Evolutionary conservation across 2,329 filamentous ascomycete genomes (phyloP).

Genomic region (Aspergillus fumigatiaffinis): DNA sequence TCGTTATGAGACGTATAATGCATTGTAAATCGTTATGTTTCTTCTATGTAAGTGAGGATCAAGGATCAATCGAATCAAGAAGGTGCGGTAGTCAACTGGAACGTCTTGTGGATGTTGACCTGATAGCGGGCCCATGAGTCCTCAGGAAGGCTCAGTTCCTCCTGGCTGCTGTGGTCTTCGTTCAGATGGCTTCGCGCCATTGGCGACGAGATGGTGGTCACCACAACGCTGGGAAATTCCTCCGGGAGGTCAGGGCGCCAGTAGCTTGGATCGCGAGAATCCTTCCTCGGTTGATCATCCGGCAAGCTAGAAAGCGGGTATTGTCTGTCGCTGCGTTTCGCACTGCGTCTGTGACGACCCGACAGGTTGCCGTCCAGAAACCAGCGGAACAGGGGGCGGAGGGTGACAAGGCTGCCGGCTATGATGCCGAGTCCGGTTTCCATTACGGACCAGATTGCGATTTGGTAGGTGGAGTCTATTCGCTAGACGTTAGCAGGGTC

Average conservation of each 20-base stretch:
- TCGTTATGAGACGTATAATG: neutral
- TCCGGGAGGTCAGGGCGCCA: neutral
- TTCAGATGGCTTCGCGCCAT: constrained; percentile 1
- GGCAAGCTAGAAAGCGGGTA: neutral
- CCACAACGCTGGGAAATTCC: constrained; percentile 18
- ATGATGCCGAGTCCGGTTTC: constrained; percentile 36
- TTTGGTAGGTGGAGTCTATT: constrained; percentile 41
- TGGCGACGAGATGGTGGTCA: constrained; percentile 20
- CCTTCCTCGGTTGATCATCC: neutral
- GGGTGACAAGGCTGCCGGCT: constrained; percentile 33
- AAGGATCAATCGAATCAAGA: neutral
- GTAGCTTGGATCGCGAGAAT: neutral
- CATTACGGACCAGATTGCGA: constrained; percentile 36
- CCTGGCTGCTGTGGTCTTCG: constrained; percentile 15
- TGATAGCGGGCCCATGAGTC: neutral
- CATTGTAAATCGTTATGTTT: neutral
- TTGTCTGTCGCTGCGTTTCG: neutral
- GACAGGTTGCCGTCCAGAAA: neutral
- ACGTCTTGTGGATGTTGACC: neutral
- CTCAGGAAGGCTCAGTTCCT: constrained; percentile 11
- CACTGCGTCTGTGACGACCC: neutral
- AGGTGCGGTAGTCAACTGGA: neutral
- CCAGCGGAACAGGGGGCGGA: constrained; percentile 42
- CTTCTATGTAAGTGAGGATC: neutral
- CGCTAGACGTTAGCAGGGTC: constrained; percentile 8